Evolutionary conservation across 305 asterid genomes (phyloP), one percentile per base, ranked within the genome.

Genomic region (Solanum hybrid): DNA sequence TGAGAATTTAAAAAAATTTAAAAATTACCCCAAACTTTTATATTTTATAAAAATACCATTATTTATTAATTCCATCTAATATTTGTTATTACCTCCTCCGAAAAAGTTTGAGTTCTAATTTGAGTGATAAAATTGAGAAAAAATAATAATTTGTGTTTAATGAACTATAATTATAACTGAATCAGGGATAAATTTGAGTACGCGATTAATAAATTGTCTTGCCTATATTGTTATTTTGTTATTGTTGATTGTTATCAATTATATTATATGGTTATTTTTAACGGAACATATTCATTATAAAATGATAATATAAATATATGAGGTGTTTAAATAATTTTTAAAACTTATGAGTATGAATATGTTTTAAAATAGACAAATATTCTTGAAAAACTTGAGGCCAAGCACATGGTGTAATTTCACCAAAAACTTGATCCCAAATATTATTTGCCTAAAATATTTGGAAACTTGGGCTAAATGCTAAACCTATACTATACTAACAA

Each of bases 311-410:
- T 4, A 45, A 45, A 45, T 45, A 4, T 45, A 45, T 45, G n/a
- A n/a, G n/a, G n/a, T n/a, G n/a, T n/a, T n/a, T n/a, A 45, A 45
- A 45, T 45, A 45, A 14, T 45, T 14, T 45, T 45, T 14, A 45
- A 45, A 45, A 45, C 22, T 45, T 45, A 14, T 2, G 1, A 45
- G 1, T 45, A 45, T 45, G 0, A 45, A 45, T 41, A 45, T 14
- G 0, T 14, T 45, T 45, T 45, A 0, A 45, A 45, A 45, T 45
- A 45, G 7, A 0, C 0, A 45, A 45, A 45, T 45, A 45, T 14
- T 45, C 22, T 45, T 0, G 2, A 0, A 45, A 14, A 45, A 0
- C 20, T 45, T 45, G 0, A 1, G 22, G 8, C 22, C 0, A 45
- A 45, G 0, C 22, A 45, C 8, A 45, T 45, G 22, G 22, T 45